A percentile compares a stretch with the other conserved stretches of the same genome.
phyloP scores from a whole-genome alignment of 441 rosid genomes.

The Populus hybrid region DNA sequence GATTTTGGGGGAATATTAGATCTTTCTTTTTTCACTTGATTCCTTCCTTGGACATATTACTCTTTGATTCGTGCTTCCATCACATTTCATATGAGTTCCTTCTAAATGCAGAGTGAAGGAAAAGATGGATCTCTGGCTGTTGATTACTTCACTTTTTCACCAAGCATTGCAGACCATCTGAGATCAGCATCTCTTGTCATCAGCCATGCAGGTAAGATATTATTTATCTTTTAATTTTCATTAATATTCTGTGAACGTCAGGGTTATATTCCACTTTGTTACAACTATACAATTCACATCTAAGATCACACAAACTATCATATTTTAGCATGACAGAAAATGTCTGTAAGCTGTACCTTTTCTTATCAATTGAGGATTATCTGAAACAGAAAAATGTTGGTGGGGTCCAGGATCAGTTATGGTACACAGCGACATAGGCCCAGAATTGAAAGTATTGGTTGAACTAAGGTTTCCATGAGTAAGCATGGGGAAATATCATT shows the following conservation, averaged over 20 bases:
- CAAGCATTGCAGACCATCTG: constrained; percentile 73
- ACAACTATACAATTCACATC: background rate
- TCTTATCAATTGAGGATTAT: background rate
- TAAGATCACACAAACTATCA: background rate
- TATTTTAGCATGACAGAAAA: background rate
- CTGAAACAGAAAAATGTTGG: background rate
- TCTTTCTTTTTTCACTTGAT: background rate
- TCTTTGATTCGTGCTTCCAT: background rate
- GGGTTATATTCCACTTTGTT: background rate
- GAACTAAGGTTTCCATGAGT: background rate
- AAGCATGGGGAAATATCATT: background rate
- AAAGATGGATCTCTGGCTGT: constrained; percentile 61
- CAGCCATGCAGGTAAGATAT: constrained; percentile 70
- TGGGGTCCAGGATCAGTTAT: background rate
- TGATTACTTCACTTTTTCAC: constrained; percentile 86
- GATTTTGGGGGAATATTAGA: background rate
- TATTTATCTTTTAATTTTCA: background rate
- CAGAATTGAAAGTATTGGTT: background rate
- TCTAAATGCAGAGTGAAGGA: constrained; percentile 48
- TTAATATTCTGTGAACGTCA: background rate
- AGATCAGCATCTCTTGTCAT: constrained; percentile 80
- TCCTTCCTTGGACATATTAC: background rate
- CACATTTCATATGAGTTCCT: background rate
- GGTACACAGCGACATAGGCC: background rate
- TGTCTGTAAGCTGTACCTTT: background rate